Conservation (phyloP, 805 yeast genomes). For the Myxozyma vanderwaltii region DNA sequence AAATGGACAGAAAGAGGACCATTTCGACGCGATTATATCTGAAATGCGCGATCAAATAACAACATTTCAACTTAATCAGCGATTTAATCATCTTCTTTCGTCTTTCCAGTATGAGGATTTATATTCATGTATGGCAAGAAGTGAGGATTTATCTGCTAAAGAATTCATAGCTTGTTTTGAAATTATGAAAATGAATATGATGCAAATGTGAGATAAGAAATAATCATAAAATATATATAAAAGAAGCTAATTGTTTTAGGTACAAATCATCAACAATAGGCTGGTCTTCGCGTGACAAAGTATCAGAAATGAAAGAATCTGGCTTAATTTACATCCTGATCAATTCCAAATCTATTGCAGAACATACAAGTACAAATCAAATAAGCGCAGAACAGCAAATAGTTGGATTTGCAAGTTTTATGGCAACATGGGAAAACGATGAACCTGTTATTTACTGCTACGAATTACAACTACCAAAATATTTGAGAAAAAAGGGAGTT, state of each 20-base stretch:
- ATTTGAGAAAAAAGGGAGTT: constrained; percentile 21
- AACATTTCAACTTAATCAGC: not conserved
- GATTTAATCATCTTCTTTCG: not conserved
- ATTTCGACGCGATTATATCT: constrained; percentile 1
- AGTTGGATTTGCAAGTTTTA: constrained; percentile 33
- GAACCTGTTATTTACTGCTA: constrained; percentile 35
- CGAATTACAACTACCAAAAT: constrained; percentile 30
- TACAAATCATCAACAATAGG: constrained; percentile 26
- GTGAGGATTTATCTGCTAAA: constrained; percentile 16
- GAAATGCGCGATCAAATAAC: not conserved
- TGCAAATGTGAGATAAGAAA: constrained; percentile 22
- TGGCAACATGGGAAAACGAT: constrained; percentile 32
- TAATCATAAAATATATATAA: not conserved
- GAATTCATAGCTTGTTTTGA: constrained; percentile 26
- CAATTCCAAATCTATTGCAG: not conserved
- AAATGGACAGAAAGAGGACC: not conserved
- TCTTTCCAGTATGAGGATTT: not conserved
- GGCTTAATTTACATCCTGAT: constrained; percentile 33
- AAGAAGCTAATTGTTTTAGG: constrained; percentile 2
- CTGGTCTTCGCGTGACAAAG: constrained; percentile 29
- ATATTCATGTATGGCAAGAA: not conserved
- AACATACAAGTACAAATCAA: not conserved
- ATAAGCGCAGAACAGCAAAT: not conserved
- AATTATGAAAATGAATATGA: constrained; percentile 29
- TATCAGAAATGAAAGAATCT: constrained; percentile 30